phyloP scores from a whole-genome alignment of 495 filamentous ascomycete species.

The Penicillium silybi region DNA sequence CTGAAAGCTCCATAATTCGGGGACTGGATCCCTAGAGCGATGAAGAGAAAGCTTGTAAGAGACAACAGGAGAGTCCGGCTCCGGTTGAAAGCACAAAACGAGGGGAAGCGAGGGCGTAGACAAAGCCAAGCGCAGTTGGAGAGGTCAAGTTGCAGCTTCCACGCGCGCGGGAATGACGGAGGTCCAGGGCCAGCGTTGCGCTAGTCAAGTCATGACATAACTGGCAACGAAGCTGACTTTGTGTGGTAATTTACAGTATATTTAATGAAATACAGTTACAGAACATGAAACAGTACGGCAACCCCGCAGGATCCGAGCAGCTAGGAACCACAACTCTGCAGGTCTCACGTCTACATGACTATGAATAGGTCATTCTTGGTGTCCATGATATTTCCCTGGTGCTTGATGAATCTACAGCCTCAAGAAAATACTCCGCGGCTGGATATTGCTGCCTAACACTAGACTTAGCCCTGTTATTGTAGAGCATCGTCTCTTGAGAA shows the following conservation, averaged over 20 bases:
- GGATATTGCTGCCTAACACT: not conserved
- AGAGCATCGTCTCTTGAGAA: not conserved
- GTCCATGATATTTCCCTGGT: not conserved
- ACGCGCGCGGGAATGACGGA: slow-evolving; percentile 19
- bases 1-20: slow-evolving; percentile 36
- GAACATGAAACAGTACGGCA: not conserved
- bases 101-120: slow-evolving; percentile 4
- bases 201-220: not conserved
- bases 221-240: not conserved
- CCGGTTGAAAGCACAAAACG: not conserved
- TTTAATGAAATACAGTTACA: not conserved
- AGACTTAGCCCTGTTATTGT: not conserved
- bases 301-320: slow-evolving; percentile 25
- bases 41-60: slow-evolving; percentile 7
- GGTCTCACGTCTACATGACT: not conserved
- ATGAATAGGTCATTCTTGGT: not conserved
- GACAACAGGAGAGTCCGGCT: slow-evolving; percentile 21
- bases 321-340: slow-evolving; percentile 18
- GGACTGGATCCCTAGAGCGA: slow-evolving; percentile 3
- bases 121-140: slow-evolving; percentile 9
- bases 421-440: not conserved
- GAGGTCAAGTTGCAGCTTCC: slow-evolving; percentile 27
- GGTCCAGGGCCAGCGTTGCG: slow-evolving; percentile 4
- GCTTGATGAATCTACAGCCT: not conserved
- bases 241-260: not conserved